These are phyloP conservation scores for Cryphonectria naterciae DNA, from an alignment of 2,329 filamentous ascomycete genomes.

Conservation along the genomic window DNA sequence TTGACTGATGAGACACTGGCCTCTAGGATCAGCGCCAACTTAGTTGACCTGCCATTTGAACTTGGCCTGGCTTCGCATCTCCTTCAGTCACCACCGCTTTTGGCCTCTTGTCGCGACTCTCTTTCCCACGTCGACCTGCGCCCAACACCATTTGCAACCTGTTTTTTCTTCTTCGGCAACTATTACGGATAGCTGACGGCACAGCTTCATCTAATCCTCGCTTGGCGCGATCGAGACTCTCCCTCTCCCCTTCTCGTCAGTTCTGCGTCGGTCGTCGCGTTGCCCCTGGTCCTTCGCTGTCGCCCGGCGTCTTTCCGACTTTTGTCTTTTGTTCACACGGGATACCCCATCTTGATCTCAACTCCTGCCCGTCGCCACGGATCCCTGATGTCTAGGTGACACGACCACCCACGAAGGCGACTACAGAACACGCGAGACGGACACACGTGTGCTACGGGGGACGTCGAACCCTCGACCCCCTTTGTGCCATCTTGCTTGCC, in stretches of 20 bases:
- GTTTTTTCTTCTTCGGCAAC: neutral
- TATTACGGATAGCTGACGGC: conserved; percentile 13
- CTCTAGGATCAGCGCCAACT: conserved; percentile 7
- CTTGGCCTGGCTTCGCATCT: neutral
- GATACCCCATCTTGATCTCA: conserved; percentile 3
- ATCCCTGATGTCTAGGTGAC: conserved; percentile 22
- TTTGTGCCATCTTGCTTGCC: conserved; percentile 17
- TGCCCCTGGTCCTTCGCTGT: conserved; percentile 19
- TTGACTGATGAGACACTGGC: conserved; percentile 11
- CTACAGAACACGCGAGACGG: conserved; percentile 19
- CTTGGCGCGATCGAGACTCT: neutral
- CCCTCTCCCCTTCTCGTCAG: neutral
- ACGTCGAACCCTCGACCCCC: conserved; percentile 18
- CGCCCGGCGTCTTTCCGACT: conserved; percentile 5
- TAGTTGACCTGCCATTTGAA: neutral
- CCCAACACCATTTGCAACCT: neutral
- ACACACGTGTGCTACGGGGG: conserved; percentile 24
- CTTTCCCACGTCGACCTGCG: conserved; percentile 14
- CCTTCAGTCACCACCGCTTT: conserved; percentile 9
- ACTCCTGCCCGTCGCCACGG: neutral
- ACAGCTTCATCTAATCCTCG: conserved; percentile 11
- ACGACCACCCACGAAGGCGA: conserved; percentile 6
- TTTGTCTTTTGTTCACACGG: neutral
- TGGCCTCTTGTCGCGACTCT: conserved; percentile 7
- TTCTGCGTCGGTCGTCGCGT: conserved; percentile 19